Conservation (phyloP, 768 basidiomycete species). For the Mycena rebaudengoi region DNA sequence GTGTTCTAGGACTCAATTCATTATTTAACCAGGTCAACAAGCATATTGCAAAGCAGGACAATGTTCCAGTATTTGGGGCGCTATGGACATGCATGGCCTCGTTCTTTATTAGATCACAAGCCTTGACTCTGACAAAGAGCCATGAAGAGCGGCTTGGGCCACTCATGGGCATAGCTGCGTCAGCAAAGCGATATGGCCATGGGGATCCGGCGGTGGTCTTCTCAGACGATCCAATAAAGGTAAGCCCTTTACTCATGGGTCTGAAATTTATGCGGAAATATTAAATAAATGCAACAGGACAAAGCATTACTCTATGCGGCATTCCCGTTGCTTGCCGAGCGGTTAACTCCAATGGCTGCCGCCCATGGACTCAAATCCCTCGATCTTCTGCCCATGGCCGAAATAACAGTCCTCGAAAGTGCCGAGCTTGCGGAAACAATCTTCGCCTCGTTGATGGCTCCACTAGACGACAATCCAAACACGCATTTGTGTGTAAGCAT, state of each 20-base stretch:
- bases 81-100: conserved; percentile 37
- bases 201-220: background rate
- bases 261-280: background rate
- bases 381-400: background rate
- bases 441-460: background rate
- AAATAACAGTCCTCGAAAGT: background rate
- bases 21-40: conserved; percentile 29
- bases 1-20: too few relatives aligned
- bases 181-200: background rate
- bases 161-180: conserved; percentile 7
- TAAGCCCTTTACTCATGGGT: background rate
- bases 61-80: conserved; percentile 29
- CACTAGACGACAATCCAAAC: background rate
- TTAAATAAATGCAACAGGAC: background rate
- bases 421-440: background rate
- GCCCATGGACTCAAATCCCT: background rate
- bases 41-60: conserved; percentile 33
- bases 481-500: background rate
- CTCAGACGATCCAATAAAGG: conserved; percentile 1
- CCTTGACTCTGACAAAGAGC: conserved; percentile 31
- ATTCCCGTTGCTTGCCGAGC: background rate
- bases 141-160: conserved; percentile 25
- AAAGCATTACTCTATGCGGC: background rate
- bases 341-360: background rate
- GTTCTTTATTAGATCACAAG: conserved; percentile 28